Evolutionary conservation across 2,329 filamentous ascomycete species (phyloP).

Genomic region (Alternaria brassicae): DNA sequence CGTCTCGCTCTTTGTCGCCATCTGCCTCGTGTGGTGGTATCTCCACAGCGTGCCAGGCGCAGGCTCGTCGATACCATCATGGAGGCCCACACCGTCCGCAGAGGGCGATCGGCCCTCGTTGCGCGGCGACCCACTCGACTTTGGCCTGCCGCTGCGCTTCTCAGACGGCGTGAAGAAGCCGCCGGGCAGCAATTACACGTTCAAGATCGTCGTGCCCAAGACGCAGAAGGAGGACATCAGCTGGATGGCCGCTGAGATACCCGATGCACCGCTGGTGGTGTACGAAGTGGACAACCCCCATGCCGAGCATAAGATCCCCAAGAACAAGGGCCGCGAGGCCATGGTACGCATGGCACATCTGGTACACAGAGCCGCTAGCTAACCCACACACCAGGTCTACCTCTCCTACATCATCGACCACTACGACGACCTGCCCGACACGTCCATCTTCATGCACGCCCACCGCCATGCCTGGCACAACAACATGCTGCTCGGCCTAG

Average conservation of each 20-base stretch:
- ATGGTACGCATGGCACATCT: conserved; percentile 50
- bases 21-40: conserved; percentile 44
- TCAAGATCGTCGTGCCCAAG: conserved; percentile 48
- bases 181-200: conserved; percentile 46
- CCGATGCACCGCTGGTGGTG: conserved; percentile 50
- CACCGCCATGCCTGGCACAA: conserved; percentile 66
- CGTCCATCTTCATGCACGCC: conserved; percentile 67
- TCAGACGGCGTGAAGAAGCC: conserved; percentile 41
- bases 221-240: conserved; percentile 47
- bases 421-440: conserved; percentile 65
- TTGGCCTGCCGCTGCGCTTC: conserved; percentile 46
- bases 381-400: conserved; percentile 52
- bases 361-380: conserved; percentile 3
- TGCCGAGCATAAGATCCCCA: conserved; percentile 59
- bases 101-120: conserved; percentile 18
- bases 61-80: conserved; percentile 21
- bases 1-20: conserved; percentile 33
- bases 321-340: conserved; percentile 68
- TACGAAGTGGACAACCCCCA: conserved; percentile 62
- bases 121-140: conserved; percentile 43
- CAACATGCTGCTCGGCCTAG: conserved; percentile 60
- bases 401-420: conserved; percentile 69
- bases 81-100: conserved; percentile 18
- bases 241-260: conserved; percentile 48
- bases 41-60: conserved; percentile 23